phyloP scores from a whole-genome alignment of 2,329 filamentous ascomycete genomes.

The Trichoderma sp. region DNA sequence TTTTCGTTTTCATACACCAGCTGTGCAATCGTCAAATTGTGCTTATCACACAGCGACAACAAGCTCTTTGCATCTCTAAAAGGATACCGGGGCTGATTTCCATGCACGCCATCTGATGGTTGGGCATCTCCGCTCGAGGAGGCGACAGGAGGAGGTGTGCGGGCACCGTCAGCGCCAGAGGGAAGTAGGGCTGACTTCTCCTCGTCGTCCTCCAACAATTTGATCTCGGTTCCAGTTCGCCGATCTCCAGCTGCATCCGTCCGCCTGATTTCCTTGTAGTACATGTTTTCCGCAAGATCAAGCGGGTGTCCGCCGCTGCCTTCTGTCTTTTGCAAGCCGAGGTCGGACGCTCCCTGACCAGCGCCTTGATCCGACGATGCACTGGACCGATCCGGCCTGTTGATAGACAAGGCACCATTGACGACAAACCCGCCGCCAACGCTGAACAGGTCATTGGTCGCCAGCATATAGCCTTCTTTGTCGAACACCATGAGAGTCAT shows the following conservation, averaged over 20 bases:
- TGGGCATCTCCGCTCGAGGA: neutral
- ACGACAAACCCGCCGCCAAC: constrained; percentile 23
- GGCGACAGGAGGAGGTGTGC: neutral
- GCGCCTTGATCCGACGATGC: neutral
- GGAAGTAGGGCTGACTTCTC: neutral
- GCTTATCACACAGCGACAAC: constrained; percentile 16
- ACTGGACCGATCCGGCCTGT: neutral
- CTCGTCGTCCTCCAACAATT: neutral
- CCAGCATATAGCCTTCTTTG: constrained; percentile 25
- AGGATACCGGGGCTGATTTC: constrained; percentile 18
- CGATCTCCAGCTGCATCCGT: constrained; percentile 18
- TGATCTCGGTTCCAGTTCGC: constrained; percentile 15
- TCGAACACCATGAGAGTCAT: constrained; percentile 25
- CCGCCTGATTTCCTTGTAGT: constrained; percentile 21
- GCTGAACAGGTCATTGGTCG: constrained; percentile 24
- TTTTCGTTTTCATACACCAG: constrained; percentile 25
- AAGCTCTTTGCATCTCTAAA: constrained; percentile 22
- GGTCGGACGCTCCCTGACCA: neutral
- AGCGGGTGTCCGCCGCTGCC: constrained; percentile 2
- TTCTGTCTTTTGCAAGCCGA: constrained; percentile 1
- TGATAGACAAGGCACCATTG: constrained; percentile 23
- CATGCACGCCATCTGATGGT: neutral
- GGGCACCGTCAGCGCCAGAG: constrained; percentile 3
- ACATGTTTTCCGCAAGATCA: constrained; percentile 24
- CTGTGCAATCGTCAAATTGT: constrained; percentile 21